phyloP scores from a whole-genome alignment of 495 filamentous ascomycete species.

The Penicillium daleae region DNA sequence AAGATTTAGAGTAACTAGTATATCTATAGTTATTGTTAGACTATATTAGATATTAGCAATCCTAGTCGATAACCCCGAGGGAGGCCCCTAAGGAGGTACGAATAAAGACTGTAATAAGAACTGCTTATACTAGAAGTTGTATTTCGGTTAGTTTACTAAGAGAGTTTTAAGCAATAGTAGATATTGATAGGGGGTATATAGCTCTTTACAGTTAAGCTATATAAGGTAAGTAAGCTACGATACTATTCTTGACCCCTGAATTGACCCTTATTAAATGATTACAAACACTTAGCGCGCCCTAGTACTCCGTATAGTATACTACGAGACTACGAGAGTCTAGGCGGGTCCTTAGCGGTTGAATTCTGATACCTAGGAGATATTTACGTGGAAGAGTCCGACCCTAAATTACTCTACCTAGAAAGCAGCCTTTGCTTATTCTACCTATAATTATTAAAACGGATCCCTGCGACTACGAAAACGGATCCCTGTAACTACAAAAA shows the following conservation, averaged over 20 bases:
- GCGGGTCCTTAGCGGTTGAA: too few species aligned
- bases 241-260: not conserved
- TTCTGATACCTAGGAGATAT: too few species aligned
- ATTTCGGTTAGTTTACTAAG: not conserved
- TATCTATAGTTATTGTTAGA: slow-evolving; percentile 15
- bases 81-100: not conserved
- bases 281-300: too few species aligned
- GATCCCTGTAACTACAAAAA: not conserved
- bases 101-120: not conserved
- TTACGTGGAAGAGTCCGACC: too few species aligned
- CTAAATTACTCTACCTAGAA: too few species aligned
- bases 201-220: slow-evolving; percentile 5
- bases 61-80: slow-evolving; percentile 4
- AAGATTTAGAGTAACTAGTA: slow-evolving; percentile 18
- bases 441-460: not conserved
- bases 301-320: too few species aligned
- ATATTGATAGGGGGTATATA: not conserved
- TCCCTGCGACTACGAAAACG: not conserved
- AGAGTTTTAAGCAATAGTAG: not conserved
- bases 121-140: not conserved
- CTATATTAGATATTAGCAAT: slow-evolving; percentile 16
- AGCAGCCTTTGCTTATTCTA: not conserved
- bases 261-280: not conserved
- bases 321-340: too few species aligned
- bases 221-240: not conserved